phyloP scores from a whole-genome alignment of 164 flowering plant genomes.

The Brasenia schreberi region DNA sequence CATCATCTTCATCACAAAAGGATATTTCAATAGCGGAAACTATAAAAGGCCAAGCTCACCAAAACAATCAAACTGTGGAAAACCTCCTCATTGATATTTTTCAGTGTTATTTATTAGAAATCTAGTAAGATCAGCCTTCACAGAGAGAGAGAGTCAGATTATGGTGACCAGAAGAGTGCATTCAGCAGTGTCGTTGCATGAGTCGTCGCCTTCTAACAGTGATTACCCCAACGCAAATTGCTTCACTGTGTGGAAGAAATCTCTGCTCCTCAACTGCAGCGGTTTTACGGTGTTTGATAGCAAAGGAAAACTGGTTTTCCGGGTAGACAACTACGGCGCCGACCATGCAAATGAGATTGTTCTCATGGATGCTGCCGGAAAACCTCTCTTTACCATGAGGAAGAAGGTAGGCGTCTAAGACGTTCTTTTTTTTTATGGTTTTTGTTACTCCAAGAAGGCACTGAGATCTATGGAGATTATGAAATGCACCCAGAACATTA shows the following conservation, averaged over 20 bases:
- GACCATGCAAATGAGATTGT: slow-evolving; percentile 26
- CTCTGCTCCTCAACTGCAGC: slow-evolving; percentile 47
- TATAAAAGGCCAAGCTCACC: not conserved
- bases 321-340: slow-evolving; percentile 54
- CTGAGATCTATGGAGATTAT: not conserved
- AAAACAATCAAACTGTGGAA: not conserved
- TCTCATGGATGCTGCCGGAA: slow-evolving; percentile 63
- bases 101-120: no score
- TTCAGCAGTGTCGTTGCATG: not conserved
- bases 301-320: slow-evolving; percentile 40
- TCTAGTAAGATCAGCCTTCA: no score
- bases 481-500: not conserved
- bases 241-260: slow-evolving; percentile 69
- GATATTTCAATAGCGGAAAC: no score
- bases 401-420: slow-evolving; percentile 34
- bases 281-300: slow-evolving; percentile 59
- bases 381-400: slow-evolving; percentile 55
- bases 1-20: no score
- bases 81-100: not conserved
- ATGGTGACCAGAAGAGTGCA: not conserved
- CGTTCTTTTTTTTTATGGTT: no score
- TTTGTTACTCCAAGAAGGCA: not conserved
- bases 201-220: not conserved
- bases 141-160: not conserved
- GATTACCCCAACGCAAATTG: slow-evolving; percentile 6